phyloP scores from a whole-genome alignment of 2,329 filamentous ascomycete species.

The Arthrinium phaeospermum region DNA sequence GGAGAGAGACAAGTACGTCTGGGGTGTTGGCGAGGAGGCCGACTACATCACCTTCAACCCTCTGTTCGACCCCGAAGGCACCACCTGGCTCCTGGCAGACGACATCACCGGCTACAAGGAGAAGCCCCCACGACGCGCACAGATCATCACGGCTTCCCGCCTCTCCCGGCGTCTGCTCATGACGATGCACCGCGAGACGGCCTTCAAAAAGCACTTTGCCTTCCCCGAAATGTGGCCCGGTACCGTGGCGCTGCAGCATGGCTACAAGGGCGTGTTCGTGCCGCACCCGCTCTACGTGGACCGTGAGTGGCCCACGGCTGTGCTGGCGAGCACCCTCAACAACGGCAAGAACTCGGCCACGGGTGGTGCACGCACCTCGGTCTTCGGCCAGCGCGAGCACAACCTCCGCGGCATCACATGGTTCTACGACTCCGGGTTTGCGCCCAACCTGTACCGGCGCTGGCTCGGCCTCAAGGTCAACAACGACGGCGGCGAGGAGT shows the following conservation, averaged over 20 bases:
- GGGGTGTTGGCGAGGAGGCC: constrained; percentile 90
- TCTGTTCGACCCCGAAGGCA: constrained; percentile 87
- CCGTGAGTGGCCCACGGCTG: constrained; percentile 81
- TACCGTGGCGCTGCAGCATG: constrained; percentile 86
- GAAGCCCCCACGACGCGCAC: constrained; percentile 76
- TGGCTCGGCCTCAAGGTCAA: constrained; percentile 86
- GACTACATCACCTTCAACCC: constrained; percentile 93
- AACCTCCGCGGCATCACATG: constrained; percentile 87
- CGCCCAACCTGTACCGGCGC: constrained; percentile 78
- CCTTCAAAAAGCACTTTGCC: constrained; percentile 83
- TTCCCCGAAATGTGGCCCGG: constrained; percentile 98
- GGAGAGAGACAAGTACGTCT: constrained; percentile 80
- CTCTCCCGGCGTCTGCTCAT: constrained; percentile 80
- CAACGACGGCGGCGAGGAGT: constrained; percentile 78
- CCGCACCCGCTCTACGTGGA: constrained; percentile 91
- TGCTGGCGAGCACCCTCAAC: constrained; percentile 82
- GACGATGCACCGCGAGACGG: constrained; percentile 91
- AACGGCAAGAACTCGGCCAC: constrained; percentile 75
- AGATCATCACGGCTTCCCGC: constrained; percentile 87
- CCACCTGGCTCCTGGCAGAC: constrained; percentile 80
- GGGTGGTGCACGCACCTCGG: constrained; percentile 73
- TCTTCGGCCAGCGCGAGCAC: constrained; percentile 86
- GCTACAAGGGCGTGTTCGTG: constrained; percentile 88
- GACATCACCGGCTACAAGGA: constrained; percentile 80
- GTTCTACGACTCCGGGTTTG: constrained; percentile 90